Evolutionary conservation across 352 stramenopile genomes (phyloP).

Genomic region (Pseudoperonospora humuli): DNA sequence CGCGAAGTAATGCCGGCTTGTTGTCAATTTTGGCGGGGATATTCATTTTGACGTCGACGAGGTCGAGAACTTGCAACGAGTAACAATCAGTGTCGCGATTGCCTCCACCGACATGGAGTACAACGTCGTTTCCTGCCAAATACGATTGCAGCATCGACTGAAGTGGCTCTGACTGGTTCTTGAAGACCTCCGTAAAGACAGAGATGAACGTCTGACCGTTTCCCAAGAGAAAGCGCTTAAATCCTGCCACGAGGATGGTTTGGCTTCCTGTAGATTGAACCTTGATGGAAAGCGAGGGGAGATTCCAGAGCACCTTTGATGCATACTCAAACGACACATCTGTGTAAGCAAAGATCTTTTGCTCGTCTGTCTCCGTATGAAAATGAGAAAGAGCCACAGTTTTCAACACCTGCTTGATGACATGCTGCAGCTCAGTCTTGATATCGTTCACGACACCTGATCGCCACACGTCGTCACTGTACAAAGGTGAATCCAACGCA

Average conservation of each 20-base stretch:
- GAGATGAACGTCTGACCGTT: conserved; percentile 71
- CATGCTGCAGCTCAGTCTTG: conserved; percentile 41
- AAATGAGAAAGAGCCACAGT: conserved; percentile 71
- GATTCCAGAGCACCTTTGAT: conserved; percentile 61
- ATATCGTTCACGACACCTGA: conserved; percentile 28
- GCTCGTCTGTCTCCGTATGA: conserved; percentile 44
- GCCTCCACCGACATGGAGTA: conserved; percentile 44
- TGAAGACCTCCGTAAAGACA: conserved; percentile 60
- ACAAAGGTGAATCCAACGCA: conserved; percentile 14
- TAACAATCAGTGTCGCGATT: conserved; percentile 50
- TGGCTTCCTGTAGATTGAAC: conserved; percentile 31
- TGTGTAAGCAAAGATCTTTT: conserved; percentile 72
- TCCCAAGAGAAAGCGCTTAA: conserved; percentile 66
- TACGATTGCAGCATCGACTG: conserved; percentile 66
- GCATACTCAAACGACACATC: conserved; percentile 68
- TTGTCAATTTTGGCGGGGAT: conserved; percentile 66
- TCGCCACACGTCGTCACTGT: conserved; percentile 3
- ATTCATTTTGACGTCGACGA: conserved; percentile 50
- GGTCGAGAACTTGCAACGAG: conserved; percentile 58
- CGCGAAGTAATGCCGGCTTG: conserved; percentile 55
- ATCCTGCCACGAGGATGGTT: conserved; percentile 52
- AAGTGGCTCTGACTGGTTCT: conserved; percentile 52
- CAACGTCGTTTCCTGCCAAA: conserved; percentile 51
- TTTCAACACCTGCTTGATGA: conserved; percentile 59
- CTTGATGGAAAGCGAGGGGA: conserved; percentile 55